phyloP scores from a whole-genome alignment of 352 stramenopile species.

The Phytophthora tubulina region DNA sequence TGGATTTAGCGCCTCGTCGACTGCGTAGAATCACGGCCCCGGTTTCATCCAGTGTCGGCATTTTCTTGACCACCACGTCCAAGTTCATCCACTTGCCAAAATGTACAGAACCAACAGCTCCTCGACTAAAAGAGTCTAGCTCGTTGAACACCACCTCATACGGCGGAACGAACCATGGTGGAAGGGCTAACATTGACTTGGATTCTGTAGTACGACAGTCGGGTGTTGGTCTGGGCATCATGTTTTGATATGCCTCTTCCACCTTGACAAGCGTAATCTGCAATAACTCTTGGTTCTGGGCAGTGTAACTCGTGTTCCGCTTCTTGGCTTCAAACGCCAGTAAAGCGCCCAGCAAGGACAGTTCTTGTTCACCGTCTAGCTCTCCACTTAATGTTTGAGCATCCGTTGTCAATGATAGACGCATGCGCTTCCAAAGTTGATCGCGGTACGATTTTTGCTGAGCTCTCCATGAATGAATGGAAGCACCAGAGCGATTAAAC shows the following conservation, averaged over 20 bases:
- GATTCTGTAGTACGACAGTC: conserved; percentile 9
- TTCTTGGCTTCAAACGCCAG: conserved; percentile 40
- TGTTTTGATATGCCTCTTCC: conserved; percentile 23
- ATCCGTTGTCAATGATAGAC: conserved; percentile 31
- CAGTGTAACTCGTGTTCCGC: conserved; percentile 27
- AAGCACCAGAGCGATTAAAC: conserved; percentile 25
- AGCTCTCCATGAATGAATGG: conserved; percentile 37
- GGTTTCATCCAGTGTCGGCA: conserved; percentile 16
- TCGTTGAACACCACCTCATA: conserved; percentile 46
- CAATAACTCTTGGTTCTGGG: conserved; percentile 28
- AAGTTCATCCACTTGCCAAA: conserved; percentile 40
- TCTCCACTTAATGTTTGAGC: conserved; percentile 18
- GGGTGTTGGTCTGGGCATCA: conserved; percentile 1
- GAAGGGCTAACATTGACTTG: conserved; percentile 16
- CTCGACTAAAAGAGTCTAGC: conserved; percentile 29
- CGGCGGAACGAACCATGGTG: conserved; percentile 42
- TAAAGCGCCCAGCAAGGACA: conserved; percentile 23
- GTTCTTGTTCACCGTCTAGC: conserved; percentile 30
- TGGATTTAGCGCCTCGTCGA: conserved; percentile 21
- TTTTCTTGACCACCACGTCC: conserved; percentile 45
- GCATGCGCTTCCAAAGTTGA: conserved; percentile 41
- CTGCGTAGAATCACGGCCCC: conserved; percentile 7
- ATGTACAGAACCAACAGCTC: conserved; percentile 37
- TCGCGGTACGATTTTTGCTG: conserved; percentile 26
- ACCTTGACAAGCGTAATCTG: conserved; percentile 26